These are phyloP conservation scores for Cercospora brassicicola DNA, from an alignment of 2,329 filamentous ascomycete genomes.

Conservation along the genomic window DNA sequence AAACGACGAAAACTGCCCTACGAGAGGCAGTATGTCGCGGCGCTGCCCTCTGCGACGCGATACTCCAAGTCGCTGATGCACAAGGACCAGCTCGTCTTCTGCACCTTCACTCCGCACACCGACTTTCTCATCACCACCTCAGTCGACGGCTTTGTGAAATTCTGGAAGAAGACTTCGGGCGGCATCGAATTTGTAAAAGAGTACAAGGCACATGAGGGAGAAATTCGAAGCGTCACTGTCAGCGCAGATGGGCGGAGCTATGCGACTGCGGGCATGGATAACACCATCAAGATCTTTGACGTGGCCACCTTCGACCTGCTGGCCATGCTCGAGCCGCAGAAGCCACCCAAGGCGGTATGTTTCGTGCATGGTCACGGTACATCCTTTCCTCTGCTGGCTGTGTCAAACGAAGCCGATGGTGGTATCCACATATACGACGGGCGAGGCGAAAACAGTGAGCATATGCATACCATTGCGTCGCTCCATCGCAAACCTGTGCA, in stretches of 20 bases:
- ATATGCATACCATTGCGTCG: constrained; percentile 73
- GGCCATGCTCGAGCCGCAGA: constrained; percentile 76
- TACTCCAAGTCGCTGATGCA: constrained; percentile 99
- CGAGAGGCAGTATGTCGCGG: constrained; percentile 91
- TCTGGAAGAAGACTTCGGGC: constrained; percentile 89
- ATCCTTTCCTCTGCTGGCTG: constrained; percentile 81
- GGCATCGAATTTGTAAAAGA: constrained; percentile 98
- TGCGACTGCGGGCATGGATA: constrained; percentile 79
- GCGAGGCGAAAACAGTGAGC: constrained; percentile 72
- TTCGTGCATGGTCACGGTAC: constrained; percentile 89
- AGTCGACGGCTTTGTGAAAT: constrained; percentile 93
- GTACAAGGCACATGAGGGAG: constrained; percentile 84
- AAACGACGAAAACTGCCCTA: constrained; percentile 88
- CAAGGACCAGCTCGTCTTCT: constrained; percentile 87
- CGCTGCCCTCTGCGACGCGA: constrained; percentile 74
- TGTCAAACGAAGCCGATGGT: constrained; percentile 72
- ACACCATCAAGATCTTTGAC: constrained; percentile 75
- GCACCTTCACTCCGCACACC: constrained; percentile 83
- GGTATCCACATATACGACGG: constrained; percentile 85
- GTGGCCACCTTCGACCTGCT: constrained; percentile 70
- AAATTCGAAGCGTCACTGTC: constrained; percentile 78
- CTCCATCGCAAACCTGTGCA: constrained; percentile 81
- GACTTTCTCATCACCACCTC: constrained; percentile 96
- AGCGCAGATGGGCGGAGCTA: constrained; percentile 91
- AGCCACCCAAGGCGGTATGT: constrained; percentile 75